Evolutionary conservation across 192 early-diverging fungal genomes (phyloP), one percentile per base, ranked within the genome.

Genomic region (Backusella tarrabulga): DNA sequence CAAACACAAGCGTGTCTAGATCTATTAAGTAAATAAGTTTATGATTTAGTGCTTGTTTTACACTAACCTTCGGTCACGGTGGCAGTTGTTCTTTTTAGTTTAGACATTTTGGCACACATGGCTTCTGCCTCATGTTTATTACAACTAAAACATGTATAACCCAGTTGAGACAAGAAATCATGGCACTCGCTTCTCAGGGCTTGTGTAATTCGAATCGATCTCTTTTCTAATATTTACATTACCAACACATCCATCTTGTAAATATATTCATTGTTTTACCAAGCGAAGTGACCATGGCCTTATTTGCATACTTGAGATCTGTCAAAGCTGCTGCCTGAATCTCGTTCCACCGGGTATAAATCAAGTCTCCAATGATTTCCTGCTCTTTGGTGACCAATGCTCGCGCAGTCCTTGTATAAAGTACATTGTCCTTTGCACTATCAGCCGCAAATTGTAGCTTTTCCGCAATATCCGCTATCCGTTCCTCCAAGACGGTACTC

Each of bases 91-190:
- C 85, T 72, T 4, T 87, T 88, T 2, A 74, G 42, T 21, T 82
- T 79, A 34, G 81, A 81, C 8, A 94, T 76, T 11, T 81, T 80
- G 23, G 91, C 91, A 69, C 92, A 94, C 40, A 94, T 83, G 6
- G 90, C 84, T 68, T 94, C 92, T 15, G 89, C 89, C 77, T 94
- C 92, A 36, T 83, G 83, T 6, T 75, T 66, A 11, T 85, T 38
- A 3, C 81, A 87, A 6, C 72, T 83, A 14, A 89, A 74, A 36
- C 86, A 82, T 1, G 86, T 83, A 70, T 85, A 84, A 0, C 92
- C 92, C 74, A 90, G 70, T 8, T 87, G 75, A 1, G 12, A 19
- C 12, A 93, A 60, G 21, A 92, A 85, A 23, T 74, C 34, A 60
- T 77, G 77, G 63, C 88, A 90, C 8, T 91, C 84, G 2, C 73